Evolutionary conservation across 2,329 filamentous ascomycete species (phyloP), one percentile per base, ranked within the genome.

Genomic region (Sporothrix mexicana): DNA sequence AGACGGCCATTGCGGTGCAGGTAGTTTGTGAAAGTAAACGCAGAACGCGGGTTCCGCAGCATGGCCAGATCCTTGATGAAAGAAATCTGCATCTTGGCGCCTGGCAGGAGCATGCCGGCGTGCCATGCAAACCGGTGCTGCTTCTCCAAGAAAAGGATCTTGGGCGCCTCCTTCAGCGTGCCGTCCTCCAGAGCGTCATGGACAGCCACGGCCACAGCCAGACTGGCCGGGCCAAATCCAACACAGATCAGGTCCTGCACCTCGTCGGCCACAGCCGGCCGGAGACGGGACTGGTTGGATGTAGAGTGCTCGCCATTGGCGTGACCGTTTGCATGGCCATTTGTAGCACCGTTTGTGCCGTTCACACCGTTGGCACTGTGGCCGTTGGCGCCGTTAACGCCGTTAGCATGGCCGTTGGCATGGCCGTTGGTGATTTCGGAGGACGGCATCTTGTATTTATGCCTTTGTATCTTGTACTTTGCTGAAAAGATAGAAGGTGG

Each of bases 1-100:
- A 98, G 86, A n/a, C 95, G 88, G 72, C 87, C 87, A 77, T 97
- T 92, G 77, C 88, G 83, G 83, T 97, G 92, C 13, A 98, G 88
- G 81, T 98, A 98, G 83, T 98, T 98, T 79, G 97, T 85, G 83
- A 98, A 98, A 15, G 95, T 98, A 82, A 98, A 98, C 78, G 94
- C 88, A 76, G 93, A 97, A 75, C 92, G 89, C 8, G 95, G 95
- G 80, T 98, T 91, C 73, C 95, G 88, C 77, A 97, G 86, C 3
- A 93, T 96, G 3, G 95, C 95, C 81, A 98, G 88, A 80, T 98
- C 95, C 84, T 98, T 98, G 84, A 98, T 88, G 84, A 97, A 98
- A 10, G 93, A 97, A 77, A 98, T 98, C 80, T 98, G 95, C 95
- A 98, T 98, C 83, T 92, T 94, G 70, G 95, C 93, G 5, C 94